Evolutionary conservation across 331 rosid species (phyloP).

Genomic region (Cydonia oblonga): DNA sequence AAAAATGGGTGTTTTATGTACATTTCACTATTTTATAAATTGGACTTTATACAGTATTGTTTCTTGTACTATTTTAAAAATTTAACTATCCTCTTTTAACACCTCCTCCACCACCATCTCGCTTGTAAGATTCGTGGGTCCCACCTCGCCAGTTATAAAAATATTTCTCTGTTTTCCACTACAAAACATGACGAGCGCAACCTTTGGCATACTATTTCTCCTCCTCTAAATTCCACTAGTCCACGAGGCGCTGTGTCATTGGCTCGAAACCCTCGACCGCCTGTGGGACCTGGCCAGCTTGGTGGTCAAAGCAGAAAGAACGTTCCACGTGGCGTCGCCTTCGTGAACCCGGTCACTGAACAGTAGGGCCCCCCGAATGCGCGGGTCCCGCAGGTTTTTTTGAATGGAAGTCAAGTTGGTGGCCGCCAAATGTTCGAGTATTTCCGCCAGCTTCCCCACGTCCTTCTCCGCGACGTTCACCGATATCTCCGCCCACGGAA

Average conservation of each 20-base stretch:
- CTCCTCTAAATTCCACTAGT: background rate
- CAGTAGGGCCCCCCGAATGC: slow-evolving; percentile 44
- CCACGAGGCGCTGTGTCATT: slow-evolving; percentile 27
- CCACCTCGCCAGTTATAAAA: background rate
- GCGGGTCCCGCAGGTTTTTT: slow-evolving; percentile 54
- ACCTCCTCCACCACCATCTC: background rate
- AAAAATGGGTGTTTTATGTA: background rate
- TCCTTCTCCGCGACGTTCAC: slow-evolving; percentile 72
- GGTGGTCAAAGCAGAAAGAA: slow-evolving; percentile 26
- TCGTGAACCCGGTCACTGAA: slow-evolving; percentile 34
- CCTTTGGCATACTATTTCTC: background rate
- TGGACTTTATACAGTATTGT: background rate
- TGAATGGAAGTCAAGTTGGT: slow-evolving; percentile 59
- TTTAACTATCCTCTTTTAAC: no score
- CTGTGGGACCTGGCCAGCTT: slow-evolving; percentile 47
- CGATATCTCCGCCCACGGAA: slow-evolving; percentile 73
- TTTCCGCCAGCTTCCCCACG: slow-evolving; percentile 45
- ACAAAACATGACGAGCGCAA: background rate
- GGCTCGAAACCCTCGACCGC: slow-evolving; percentile 29
- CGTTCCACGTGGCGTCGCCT: slow-evolving; percentile 97
- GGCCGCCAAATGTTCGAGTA: slow-evolving; percentile 69
- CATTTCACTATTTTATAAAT: background rate
- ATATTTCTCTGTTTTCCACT: slow-evolving; percentile 43
- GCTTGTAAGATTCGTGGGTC: slow-evolving; percentile 19
- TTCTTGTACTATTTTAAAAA: no score